These are phyloP conservation scores for Cladosporium cucumerinum DNA, from an alignment of 2,329 filamentous ascomycete genomes.

Conservation along the genomic window DNA sequence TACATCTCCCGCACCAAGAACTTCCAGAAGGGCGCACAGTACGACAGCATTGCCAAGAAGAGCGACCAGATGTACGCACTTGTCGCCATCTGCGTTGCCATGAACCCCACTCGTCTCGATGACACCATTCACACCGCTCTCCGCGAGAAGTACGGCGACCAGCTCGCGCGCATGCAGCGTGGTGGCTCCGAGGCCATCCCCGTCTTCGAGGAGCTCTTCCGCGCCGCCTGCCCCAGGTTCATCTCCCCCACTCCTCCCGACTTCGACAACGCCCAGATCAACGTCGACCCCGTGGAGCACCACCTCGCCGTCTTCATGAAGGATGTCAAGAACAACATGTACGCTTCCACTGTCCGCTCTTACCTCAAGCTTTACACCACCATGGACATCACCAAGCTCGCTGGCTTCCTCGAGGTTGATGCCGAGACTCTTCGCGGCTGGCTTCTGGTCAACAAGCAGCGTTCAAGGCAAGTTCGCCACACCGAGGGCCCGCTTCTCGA, in stretches of 20 bases:
- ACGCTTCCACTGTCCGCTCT: constrained; percentile 93
- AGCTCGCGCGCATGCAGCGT: constrained; percentile 93
- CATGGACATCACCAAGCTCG: constrained; percentile 98
- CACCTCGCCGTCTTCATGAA: constrained; percentile 98
- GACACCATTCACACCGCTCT: constrained; percentile 98
- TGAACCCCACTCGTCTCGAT: constrained; percentile 94
- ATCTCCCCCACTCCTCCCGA: constrained; percentile 96
- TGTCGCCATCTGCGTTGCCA: constrained; percentile 97
- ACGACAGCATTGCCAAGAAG: constrained; percentile 99
- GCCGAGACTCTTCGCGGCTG: constrained; percentile 93
- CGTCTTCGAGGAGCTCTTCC: constrained; percentile 98
- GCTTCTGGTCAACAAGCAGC: constrained; percentile 97
- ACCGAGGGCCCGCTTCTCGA: constrained; percentile 84
- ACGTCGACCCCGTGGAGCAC: constrained; percentile 96
- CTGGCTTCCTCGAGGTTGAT: constrained; percentile 93
- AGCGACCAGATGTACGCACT: constrained; percentile 99
- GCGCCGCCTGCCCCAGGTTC: constrained; percentile 97
- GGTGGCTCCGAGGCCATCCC: constrained; percentile 93
- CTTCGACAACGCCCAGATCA: constrained; percentile 94
- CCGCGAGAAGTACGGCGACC: constrained; percentile 98
- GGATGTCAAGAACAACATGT: constrained; percentile 99
- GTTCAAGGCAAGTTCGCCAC: constrained; percentile 94
- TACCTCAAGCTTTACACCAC: constrained; percentile 99
- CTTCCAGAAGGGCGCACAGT: constrained; percentile 98
- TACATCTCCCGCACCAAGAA: constrained; percentile 99